These are phyloP conservation scores for Cnidoscolus chayamansa DNA, from an alignment of 441 rosid genomes.

Conservation along the genomic window DNA sequence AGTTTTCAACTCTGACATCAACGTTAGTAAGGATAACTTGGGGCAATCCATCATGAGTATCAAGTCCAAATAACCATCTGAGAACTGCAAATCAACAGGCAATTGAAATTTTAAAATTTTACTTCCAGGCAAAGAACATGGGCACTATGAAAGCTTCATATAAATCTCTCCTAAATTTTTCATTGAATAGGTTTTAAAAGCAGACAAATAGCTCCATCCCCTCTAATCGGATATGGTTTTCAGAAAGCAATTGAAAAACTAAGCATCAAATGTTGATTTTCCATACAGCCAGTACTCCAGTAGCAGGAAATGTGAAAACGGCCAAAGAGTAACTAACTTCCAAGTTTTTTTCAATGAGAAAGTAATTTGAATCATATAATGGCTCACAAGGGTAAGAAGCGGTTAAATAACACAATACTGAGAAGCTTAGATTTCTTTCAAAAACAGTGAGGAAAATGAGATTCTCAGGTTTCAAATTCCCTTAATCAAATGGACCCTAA, in stretches of 20 bases:
- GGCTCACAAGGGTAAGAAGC: too few relatives aligned
- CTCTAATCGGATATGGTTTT: not conserved
- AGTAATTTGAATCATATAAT: not conserved
- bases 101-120: constrained; percentile 10
- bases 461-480: not conserved
- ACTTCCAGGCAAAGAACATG: constrained; percentile 4
- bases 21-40: constrained; percentile 49
- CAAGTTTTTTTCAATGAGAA: not conserved
- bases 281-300: not conserved
- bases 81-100: constrained; percentile 49
- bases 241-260: not conserved
- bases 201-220: not conserved
- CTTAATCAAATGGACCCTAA: not conserved
- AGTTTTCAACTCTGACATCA: constrained; percentile 50
- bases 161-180: not conserved
- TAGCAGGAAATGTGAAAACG: not conserved
- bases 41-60: constrained; percentile 61
- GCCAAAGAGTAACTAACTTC: not conserved
- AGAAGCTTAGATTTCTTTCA: too few relatives aligned
- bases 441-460: not conserved
- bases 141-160: constrained; percentile 7
- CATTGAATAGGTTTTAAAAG: not conserved
- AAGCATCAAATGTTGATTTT: not conserved
- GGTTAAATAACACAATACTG: too few relatives aligned
- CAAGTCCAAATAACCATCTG: constrained; percentile 86